Conservation (phyloP, 176 grass and related monocot genomes). For the Oryza meridionalis region DNA sequence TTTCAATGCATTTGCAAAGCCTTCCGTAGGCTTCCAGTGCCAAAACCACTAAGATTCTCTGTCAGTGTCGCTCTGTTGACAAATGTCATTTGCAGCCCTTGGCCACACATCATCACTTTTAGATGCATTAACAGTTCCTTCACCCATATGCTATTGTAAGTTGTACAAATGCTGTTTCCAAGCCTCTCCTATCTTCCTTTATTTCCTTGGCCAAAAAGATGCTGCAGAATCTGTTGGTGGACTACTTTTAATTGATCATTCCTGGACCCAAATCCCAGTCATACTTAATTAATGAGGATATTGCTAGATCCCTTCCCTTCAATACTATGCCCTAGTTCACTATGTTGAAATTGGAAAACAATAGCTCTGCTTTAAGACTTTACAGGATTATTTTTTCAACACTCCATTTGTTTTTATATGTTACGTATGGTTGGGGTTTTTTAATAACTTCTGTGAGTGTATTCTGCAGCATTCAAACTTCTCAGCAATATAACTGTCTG, state of each 20-base stretch:
- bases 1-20: not conserved
- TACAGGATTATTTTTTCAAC: not conserved
- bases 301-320: slow-evolving; percentile 3
- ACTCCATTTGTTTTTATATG: not conserved
- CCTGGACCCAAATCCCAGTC: not conserved
- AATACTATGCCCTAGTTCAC: not conserved
- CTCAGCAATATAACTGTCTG: not conserved
- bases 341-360: slow-evolving; percentile 9
- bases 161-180: not conserved
- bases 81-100: not conserved
- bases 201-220: slow-evolving; percentile 4
- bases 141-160: not conserved
- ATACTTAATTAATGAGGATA: not conserved
- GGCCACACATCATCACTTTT: not conserved
- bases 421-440: not conserved
- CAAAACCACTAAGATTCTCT: slow-evolving; percentile 17
- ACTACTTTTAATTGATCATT: not conserved
- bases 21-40: slow-evolving; percentile 11
- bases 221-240: not conserved
- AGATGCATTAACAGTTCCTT: slow-evolving; percentile 1
- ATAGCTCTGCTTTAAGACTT: not conserved
- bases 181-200: not conserved
- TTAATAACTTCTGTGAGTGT: not conserved
- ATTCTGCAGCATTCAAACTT: not conserved
- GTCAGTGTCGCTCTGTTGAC: not conserved